A percentile compares a stretch with the other conserved stretches of the same genome.
Evolutionary conservation across 2,329 filamentous ascomycete species (phyloP).

Genomic region (Anthostomella pinea): DNA sequence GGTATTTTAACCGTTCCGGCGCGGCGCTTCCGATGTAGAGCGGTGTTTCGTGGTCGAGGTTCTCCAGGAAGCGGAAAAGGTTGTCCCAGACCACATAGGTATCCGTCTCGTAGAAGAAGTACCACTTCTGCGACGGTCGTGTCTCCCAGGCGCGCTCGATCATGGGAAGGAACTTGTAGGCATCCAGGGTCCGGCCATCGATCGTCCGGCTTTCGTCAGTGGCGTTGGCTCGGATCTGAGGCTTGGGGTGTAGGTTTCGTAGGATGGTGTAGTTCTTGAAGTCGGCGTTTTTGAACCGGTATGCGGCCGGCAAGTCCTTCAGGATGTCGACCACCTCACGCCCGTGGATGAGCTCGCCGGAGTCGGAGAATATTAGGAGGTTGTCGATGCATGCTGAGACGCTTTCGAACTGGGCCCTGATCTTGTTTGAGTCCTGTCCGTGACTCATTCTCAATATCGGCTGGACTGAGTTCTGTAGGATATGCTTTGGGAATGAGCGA

Average conservation of each 20-base stretch:
- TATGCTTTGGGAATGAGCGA: constrained; percentile 25
- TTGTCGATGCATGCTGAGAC: constrained; percentile 49
- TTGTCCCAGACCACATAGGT: constrained; percentile 47
- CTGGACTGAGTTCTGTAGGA: constrained; percentile 24
- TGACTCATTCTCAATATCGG: constrained; percentile 47
- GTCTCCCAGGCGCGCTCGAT: constrained; percentile 47
- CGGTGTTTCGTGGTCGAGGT: constrained; percentile 42
- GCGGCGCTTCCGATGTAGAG: constrained; percentile 50
- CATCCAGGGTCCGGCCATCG: constrained; percentile 52
- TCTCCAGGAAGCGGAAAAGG: constrained; percentile 47
- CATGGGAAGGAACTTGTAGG: constrained; percentile 57
- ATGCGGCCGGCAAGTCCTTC: constrained; percentile 40
- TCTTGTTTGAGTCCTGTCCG: constrained; percentile 38
- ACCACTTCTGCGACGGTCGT: constrained; percentile 50
- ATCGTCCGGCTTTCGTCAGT: constrained; percentile 27
- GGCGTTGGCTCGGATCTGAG: too few species aligned
- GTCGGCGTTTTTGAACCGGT: constrained; percentile 33
- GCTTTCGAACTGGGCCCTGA: constrained; percentile 47
- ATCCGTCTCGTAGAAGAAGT: constrained; percentile 55
- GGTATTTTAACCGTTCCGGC: constrained; percentile 34
- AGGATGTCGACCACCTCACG: constrained; percentile 45
- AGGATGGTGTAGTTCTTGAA: constrained; percentile 42
- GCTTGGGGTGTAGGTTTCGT: constrained; percentile 3
- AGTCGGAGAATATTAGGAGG: constrained; percentile 51
- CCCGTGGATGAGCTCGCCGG: constrained; percentile 43